Percentiles rank a stretch among this genome's conserved stretches.
phyloP scores from a whole-genome alignment of 208 protist genomes.

The Trypanosoma platydactyli region DNA sequence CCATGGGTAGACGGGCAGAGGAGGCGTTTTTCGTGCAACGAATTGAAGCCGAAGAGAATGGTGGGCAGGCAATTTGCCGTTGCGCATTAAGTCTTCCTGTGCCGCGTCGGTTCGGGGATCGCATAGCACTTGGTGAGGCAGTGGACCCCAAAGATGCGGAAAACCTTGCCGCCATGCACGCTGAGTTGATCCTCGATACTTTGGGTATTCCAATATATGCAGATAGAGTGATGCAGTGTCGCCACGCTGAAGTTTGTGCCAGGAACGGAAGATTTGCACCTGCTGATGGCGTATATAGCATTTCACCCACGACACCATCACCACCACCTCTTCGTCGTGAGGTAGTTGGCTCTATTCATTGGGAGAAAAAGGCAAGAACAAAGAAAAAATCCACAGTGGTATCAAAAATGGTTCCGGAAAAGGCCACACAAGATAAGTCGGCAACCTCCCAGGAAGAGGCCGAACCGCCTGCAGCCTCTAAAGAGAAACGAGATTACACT shows the following conservation, averaged over 20 bases:
- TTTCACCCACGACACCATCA: constrained; percentile 44
- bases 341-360: constrained; percentile 58
- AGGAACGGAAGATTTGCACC: constrained; percentile 71
- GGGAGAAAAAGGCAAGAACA: constrained; percentile 47
- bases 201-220: constrained; percentile 81
- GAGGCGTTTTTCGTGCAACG: constrained; percentile 66
- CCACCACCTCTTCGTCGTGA: constrained; percentile 81
- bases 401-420: constrained; percentile 4
- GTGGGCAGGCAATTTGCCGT: constrained; percentile 34
- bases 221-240: constrained; percentile 48
- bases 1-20: constrained; percentile 62
- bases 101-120: constrained; percentile 68
- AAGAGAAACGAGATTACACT: constrained; percentile 35
- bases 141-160: constrained; percentile 60
- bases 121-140: constrained; percentile 76
- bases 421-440: background rate
- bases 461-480: constrained; percentile 2
- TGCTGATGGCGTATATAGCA: constrained; percentile 13
- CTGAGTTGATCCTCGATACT: constrained; percentile 86
- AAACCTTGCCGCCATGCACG: constrained; percentile 84
- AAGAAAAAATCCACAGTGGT: constrained; percentile 19
- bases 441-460: background rate
- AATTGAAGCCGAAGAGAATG: constrained; percentile 49
- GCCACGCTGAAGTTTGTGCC: constrained; percentile 57
- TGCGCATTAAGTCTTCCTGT: constrained; percentile 68